Evolutionary conservation across 805 yeast genomes (phyloP), one percentile per base, ranked within the genome.

Genomic region (Kodamaea sagamina): DNA sequence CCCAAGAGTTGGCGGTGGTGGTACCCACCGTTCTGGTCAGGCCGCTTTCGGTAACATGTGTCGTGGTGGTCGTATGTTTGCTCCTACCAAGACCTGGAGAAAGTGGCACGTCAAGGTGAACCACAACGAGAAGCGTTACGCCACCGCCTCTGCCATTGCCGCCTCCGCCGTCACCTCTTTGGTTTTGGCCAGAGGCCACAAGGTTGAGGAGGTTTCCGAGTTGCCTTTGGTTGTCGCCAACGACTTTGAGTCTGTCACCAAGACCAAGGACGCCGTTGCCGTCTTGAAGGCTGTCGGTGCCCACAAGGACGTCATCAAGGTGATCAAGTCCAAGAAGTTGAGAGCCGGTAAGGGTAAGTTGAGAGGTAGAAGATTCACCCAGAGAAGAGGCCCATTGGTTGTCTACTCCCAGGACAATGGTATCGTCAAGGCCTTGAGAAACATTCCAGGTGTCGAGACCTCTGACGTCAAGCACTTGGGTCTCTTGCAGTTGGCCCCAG

Each of bases 31-130:
- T 81, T 81, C 98, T 59, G 99, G 99, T 77, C 99, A 93, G 80
- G 99, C 89, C 77, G 99, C 99, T 74, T 93, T 93, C 84, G 99
- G 99, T 86, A 93, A 93, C 93, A 93, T 93, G 99, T 93, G 99
- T 84, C 92, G 99, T 79, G 97, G 97, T 77, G 99, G 99, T 82
- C 96, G 99, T 80, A 93, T 93, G 98, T 93, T 93, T 72, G 97
- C 99, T 77, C 99, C 99, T 76, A 93, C 99, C 78, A 93, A 93
- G 85, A 90, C 96, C 78, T 93, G 99, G 99, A 89, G 99, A 87
- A 92, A 84, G 81, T 93, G 99, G 99, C 95, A 93, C 89, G 95
- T 93, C 70, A 93, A 90, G 86, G 96, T 93, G 71, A 93, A 93
- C 96, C 97, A 89, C 78, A 92, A 92, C 89, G 96, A 93, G 82